A percentile compares a stretch with the other conserved stretches of the same genome.
Conservation (phyloP, 2,329 filamentous ascomycete genomes). For the Botrytis cinerea region DNA sequence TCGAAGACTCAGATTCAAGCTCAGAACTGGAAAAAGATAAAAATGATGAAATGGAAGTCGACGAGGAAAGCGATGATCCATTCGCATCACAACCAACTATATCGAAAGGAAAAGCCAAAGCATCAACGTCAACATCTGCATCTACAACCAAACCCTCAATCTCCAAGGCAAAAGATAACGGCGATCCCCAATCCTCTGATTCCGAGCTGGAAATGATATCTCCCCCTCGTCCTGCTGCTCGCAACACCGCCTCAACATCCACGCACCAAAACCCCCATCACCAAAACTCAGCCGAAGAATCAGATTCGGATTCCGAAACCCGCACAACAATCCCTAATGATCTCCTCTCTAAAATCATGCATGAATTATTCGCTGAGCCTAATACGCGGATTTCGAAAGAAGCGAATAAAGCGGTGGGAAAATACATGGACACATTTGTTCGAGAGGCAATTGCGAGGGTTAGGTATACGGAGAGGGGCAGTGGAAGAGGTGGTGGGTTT, state of each 20-base stretch:
- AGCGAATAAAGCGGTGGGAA: constrained; percentile 73
- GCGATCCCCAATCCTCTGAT: not conserved
- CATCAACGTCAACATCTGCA: constrained; percentile 16
- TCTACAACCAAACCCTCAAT: not conserved
- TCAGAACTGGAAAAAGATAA: not conserved
- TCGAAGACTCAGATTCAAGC: not conserved
- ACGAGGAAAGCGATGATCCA: constrained; percentile 5
- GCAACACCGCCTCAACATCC: not conserved
- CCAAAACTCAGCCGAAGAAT: constrained; percentile 19
- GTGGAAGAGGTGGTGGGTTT: constrained; percentile 42
- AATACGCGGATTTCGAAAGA: constrained; percentile 74
- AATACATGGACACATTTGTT: constrained; percentile 90
- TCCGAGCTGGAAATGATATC: constrained; percentile 2
- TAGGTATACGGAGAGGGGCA: constrained; percentile 56
- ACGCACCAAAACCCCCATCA: not conserved
- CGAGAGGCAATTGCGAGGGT: constrained; percentile 83
- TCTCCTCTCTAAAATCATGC: constrained; percentile 73
- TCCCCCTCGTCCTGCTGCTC: not conserved
- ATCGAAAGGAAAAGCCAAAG: not conserved
- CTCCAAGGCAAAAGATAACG: not conserved
- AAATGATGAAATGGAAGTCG: not conserved
- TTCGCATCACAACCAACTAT: not conserved
- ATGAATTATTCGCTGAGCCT: constrained; percentile 72
- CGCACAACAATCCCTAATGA: constrained; percentile 62
- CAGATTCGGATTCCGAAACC: constrained; percentile 11